Percentiles rank a stretch among this genome's conserved stretches.
Conservation (phyloP, 768 basidiomycete genomes). For the Termitomyces sp. region DNA sequence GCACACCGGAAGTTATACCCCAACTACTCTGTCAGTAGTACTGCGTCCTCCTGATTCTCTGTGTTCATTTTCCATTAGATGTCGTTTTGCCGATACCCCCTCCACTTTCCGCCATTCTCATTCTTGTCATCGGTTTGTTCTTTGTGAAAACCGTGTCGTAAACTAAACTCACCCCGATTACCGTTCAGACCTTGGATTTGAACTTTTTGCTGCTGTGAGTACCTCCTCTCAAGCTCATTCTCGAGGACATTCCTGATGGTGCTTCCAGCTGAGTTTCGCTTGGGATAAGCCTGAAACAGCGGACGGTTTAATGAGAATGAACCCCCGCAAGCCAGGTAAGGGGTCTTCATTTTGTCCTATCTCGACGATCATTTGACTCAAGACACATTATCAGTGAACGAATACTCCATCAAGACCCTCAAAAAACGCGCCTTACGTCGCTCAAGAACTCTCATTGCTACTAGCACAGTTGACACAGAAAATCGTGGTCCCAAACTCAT, state of each 20-base stretch:
- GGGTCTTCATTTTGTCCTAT: not conserved
- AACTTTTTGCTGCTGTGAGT: conserved; percentile 63
- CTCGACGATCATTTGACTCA: not conserved
- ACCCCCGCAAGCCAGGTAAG: conserved; percentile 63
- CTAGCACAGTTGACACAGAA: conserved; percentile 47
- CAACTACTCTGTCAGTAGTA: conserved; percentile 57
- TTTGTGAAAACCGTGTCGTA: not conserved
- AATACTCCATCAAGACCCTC: conserved; percentile 48
- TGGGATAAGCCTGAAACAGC: conserved; percentile 69
- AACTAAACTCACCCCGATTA: not conserved
- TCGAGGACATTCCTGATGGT: not conserved
- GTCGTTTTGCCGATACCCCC: conserved; percentile 68
- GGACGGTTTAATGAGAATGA: conserved; percentile 67
- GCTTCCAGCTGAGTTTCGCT: conserved; percentile 57
- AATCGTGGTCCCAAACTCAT: conserved; percentile 33
- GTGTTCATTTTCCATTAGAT: conserved; percentile 33
- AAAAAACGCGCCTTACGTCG: conserved; percentile 57
- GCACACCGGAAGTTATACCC: conserved; percentile 68
- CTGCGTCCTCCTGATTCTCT: not conserved
- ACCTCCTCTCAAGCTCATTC: not conserved
- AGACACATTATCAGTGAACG: conserved; percentile 42
- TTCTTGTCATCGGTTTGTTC: conserved; percentile 62
- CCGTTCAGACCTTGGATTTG: conserved; percentile 63
- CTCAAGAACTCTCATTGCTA: conserved; percentile 46
- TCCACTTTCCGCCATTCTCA: conserved; percentile 66